Percentiles rank a stretch among this genome's conserved stretches.
phyloP scores from a whole-genome alignment of 2,329 filamentous ascomycete genomes.

The Chaetomiaceae sp. region DNA sequence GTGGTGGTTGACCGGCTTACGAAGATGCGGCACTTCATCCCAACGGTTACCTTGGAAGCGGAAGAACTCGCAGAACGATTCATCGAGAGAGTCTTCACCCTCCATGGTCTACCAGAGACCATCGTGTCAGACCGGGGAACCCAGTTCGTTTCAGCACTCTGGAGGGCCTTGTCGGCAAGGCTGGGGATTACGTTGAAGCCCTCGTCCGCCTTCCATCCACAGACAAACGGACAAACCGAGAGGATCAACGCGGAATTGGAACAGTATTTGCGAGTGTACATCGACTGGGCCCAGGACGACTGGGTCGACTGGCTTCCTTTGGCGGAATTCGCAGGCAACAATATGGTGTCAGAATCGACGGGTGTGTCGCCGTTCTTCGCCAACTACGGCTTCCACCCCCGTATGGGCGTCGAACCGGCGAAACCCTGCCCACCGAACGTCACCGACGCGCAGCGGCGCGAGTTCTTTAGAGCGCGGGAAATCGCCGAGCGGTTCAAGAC shows the following conservation, averaged over 20 bases:
- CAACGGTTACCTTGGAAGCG: background rate
- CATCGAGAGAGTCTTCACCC: background rate
- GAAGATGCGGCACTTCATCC: background rate
- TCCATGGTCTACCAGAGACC: background rate
- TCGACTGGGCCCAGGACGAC: background rate
- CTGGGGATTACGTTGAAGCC: background rate
- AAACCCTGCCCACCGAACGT: background rate
- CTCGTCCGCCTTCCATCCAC: background rate
- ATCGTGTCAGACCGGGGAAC: background rate
- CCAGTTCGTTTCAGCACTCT: background rate
- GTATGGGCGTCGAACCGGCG: background rate
- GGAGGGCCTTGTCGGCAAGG: background rate
- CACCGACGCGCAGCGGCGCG: background rate
- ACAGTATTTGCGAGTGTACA: background rate
- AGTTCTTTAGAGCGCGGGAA: background rate
- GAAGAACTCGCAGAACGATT: background rate
- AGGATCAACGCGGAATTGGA: conserved; percentile 1
- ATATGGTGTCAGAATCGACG: background rate
- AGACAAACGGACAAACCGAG: background rate
- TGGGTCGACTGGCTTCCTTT: background rate
- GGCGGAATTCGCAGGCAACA: conserved; percentile 1
- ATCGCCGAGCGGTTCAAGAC: background rate
- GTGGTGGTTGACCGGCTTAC: background rate
- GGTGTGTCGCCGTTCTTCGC: conserved; percentile 1
- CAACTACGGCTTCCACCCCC: background rate